phyloP scores from a whole-genome alignment of 768 basidiomycete species.

The Rhodotorula babjevae region DNA sequence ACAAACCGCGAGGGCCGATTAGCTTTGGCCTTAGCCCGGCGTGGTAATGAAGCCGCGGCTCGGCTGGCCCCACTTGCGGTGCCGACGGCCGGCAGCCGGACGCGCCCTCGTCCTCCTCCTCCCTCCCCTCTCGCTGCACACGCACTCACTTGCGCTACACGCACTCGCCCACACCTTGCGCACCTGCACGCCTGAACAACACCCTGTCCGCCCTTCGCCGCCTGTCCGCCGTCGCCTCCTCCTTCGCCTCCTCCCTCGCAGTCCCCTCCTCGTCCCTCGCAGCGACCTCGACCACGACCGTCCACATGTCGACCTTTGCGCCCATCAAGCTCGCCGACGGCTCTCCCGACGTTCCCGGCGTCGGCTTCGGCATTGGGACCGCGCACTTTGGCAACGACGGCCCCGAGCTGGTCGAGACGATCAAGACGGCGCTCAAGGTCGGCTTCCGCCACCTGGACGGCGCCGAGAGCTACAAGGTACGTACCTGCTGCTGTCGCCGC shows the following conservation, averaged over 20 bases:
- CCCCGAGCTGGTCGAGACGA: conserved; percentile 8
- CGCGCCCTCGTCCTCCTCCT: too few species aligned
- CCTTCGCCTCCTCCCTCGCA: too few species aligned
- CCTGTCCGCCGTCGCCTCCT: background rate
- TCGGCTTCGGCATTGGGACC: conserved; percentile 21
- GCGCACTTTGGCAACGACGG: background rate
- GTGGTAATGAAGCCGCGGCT: too few species aligned
- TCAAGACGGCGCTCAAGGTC: conserved; percentile 39
- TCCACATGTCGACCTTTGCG: conserved; percentile 17
- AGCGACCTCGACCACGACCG: background rate
- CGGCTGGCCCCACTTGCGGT: too few species aligned
- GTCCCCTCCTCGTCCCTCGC: background rate
- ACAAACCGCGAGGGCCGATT: too few species aligned
- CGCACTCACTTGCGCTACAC: too few species aligned
- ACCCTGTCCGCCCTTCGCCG: too few species aligned
- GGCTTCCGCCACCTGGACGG: conserved; percentile 46
- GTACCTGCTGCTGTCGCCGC: background rate
- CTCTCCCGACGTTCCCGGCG: background rate
- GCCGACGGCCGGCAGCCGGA: too few species aligned
- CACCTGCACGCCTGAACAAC: too few species aligned
- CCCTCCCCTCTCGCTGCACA: too few species aligned
- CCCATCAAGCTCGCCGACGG: conserved; percentile 6
- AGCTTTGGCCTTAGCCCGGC: too few species aligned
- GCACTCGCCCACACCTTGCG: too few species aligned
- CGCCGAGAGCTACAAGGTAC: conserved; percentile 38